Conservation (phyloP, 2,329 filamentous ascomycete genomes). For the Aspergillus neoniger region DNA sequence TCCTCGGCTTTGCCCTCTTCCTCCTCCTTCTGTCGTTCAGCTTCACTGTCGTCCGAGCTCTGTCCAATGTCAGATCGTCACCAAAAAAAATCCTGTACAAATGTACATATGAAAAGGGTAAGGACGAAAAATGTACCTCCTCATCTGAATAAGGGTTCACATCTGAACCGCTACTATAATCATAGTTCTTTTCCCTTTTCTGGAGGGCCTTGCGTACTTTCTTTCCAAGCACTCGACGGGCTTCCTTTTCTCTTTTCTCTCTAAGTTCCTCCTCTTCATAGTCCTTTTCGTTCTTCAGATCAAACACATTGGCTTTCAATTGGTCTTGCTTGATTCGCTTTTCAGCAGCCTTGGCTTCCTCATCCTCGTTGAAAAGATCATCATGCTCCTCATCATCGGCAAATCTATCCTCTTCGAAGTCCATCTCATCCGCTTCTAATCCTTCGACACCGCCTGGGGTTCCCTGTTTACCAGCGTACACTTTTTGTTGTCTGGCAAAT, state of each 20-base stretch:
- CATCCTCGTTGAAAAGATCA: slow-evolving; percentile 77
- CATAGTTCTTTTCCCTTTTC: slow-evolving; percentile 81
- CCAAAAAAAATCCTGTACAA: too few species aligned
- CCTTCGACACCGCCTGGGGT: slow-evolving; percentile 49
- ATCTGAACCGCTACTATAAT: slow-evolving; percentile 74
- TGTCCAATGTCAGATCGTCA: slow-evolving; percentile 32
- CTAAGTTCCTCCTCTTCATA: slow-evolving; percentile 68
- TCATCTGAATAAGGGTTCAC: slow-evolving; percentile 59
- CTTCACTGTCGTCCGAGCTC: slow-evolving; percentile 65
- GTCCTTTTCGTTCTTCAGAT: slow-evolving; percentile 70
- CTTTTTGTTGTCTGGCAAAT: slow-evolving; percentile 50
- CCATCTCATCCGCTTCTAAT: slow-evolving; percentile 65
- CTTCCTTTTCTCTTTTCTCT: slow-evolving; percentile 64
- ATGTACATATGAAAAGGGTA: slow-evolving; percentile 6
- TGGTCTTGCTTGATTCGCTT: slow-evolving; percentile 77
- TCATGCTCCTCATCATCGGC: slow-evolving; percentile 84
- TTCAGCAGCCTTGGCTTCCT: slow-evolving; percentile 72
- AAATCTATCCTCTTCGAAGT: slow-evolving; percentile 73
- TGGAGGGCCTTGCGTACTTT: slow-evolving; percentile 76
- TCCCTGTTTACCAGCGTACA: slow-evolving; percentile 49
- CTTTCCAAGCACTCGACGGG: slow-evolving; percentile 72
- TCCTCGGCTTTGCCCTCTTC: slow-evolving; percentile 62
- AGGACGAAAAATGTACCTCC: slow-evolving; percentile 43
- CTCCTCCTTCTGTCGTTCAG: slow-evolving; percentile 62
- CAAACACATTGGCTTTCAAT: slow-evolving; percentile 83